Base-by-base conservation (phyloP, 352 stramenopile genomes). In the Peronospora farinosa region DNA sequence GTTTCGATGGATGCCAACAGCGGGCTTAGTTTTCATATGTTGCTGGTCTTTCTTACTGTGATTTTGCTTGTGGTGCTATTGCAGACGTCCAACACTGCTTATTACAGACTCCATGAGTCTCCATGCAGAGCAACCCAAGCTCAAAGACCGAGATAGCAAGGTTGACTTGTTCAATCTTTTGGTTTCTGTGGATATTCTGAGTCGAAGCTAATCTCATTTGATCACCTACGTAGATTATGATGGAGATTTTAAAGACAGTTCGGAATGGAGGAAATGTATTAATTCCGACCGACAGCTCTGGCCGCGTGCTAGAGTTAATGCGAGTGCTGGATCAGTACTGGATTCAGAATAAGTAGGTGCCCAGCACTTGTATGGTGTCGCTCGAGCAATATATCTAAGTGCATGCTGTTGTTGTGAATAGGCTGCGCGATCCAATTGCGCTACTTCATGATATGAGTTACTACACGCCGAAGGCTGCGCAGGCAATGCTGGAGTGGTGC, bases 321-420 rank as follows among this genome's bases (percentile, higher is more conserved):
- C 78, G 96, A n/a, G 68, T 98, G 2, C 56, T 98, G 16, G 83
- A 97, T 57, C 78, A 96, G 65, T 95, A 97, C 65, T 98, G 95
- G 94, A 96, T 97, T 47, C 75, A 94, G 46, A 93, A 97, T 65
- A 96, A 96, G 69, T 89, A 81, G 23, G 78, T 58, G 17, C 32
- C 43, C 5, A 15, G n/a, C 0, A 82, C n/a, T 53, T 41, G 27
- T 9, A 17, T 40, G 7, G 1, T 60, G 19, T 55, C 10, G 3
- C 13, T 17, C 23, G 23, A 46, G 16, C 36, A 51, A 36, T 47
- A 7, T 17, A 33, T 19, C 54, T 16, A 60, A 31, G 38, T 33
- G 56, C 11, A 11, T 30, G 33, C 10, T 45, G 5, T 43, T 15
- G 19, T 12, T 16, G 6, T 43, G 17, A 5, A 10, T 32, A 95